Percentiles rank a stretch among this genome's conserved stretches.
These are phyloP conservation scores for Aspergillus viridinutans DNA, from an alignment of 2,329 filamentous ascomycete genomes.

Conservation along the genomic window DNA sequence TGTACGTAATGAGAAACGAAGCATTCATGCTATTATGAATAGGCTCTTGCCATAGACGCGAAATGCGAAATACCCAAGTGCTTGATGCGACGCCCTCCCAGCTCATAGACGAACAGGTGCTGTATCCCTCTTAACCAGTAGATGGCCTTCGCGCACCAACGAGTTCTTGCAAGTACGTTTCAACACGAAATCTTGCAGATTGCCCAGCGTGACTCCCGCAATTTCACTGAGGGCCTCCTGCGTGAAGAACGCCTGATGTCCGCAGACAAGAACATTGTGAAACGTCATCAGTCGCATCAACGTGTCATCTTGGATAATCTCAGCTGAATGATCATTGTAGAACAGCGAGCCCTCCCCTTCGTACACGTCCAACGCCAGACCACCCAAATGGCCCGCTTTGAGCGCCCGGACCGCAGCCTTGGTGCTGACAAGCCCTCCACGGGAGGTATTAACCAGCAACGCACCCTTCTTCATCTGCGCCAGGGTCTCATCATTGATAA, in stretches of 20 bases:
- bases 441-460: slow-evolving; percentile 62
- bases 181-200: slow-evolving; percentile 42
- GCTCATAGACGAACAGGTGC: slow-evolving; percentile 27
- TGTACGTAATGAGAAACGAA: not conserved
- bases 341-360: slow-evolving; percentile 59
- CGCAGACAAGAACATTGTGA: slow-evolving; percentile 62
- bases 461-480: slow-evolving; percentile 55
- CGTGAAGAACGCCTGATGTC: slow-evolving; percentile 68
- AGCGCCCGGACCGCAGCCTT: slow-evolving; percentile 57
- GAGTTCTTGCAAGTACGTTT: slow-evolving; percentile 26
- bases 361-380: slow-evolving; percentile 64
- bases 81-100: not conserved
- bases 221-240: slow-evolving; percentile 63
- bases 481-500: slow-evolving; percentile 56
- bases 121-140: slow-evolving; percentile 19
- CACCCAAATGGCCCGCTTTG: slow-evolving; percentile 57
- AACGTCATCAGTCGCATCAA: slow-evolving; percentile 65
- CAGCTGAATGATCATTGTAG: slow-evolving; percentile 61
- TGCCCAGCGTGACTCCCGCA: slow-evolving; percentile 55
- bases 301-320: slow-evolving; percentile 64
- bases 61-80: not conserved
- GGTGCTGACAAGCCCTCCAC: slow-evolving; percentile 62
- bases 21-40: not conserved
- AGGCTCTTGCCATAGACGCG: not conserved
- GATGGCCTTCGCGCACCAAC: slow-evolving; percentile 26